Base-by-base conservation (phyloP, 192 early-diverging fungal species). In the Fimicolochytrium jonesii region DNA sequence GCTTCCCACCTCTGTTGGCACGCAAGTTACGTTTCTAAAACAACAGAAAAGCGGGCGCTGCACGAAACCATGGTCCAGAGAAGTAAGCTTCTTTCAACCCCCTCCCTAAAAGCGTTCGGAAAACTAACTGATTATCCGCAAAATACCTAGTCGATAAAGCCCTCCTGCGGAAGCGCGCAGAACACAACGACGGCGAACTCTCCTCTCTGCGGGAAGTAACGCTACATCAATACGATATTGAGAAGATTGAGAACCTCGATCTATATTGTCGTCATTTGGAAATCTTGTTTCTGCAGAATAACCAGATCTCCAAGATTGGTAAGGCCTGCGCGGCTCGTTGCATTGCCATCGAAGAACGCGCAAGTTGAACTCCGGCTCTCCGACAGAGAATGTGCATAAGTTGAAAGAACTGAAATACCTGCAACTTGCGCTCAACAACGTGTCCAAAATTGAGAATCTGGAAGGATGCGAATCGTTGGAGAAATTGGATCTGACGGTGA, bases 101-200 rank as follows among this genome's bases (percentile, higher is more conserved):
- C 3, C 33, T 17, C 29, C 20, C 7, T 4, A 17, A 28, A 10
- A 11, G 46, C 9, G 37, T 11, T 4, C 39, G 56, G 17, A n/a
- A 5, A 28, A 23, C 26, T 44, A 30, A 47, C 23, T 6, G 18
- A 31, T 9, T 7, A 4, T 6, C 30, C 45, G 22, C 50, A 29
- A 52, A 52, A 52, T 28, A 22, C 22, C 11, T 41, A 68, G 66
- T 82, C 47, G 73, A 77, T 33, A 59, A 78, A 48, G 62, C 75
- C 56, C 72, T 85, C 4, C 67, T 85, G 28, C 69, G 68, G 17
- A 64, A 67, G 55, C 56, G 82, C 29, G 71, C 83, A 4, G 83
- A 85, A 55, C 83, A 85, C 71, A 85, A 85, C 50, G 80, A 85
- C 47, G 80, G 80, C 35, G 80, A 83, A 41, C 64, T 85, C 15